These are phyloP conservation scores for Lanmaoa rubissima DNA, from an alignment of 768 basidiomycete species.

Conservation along the genomic window DNA sequence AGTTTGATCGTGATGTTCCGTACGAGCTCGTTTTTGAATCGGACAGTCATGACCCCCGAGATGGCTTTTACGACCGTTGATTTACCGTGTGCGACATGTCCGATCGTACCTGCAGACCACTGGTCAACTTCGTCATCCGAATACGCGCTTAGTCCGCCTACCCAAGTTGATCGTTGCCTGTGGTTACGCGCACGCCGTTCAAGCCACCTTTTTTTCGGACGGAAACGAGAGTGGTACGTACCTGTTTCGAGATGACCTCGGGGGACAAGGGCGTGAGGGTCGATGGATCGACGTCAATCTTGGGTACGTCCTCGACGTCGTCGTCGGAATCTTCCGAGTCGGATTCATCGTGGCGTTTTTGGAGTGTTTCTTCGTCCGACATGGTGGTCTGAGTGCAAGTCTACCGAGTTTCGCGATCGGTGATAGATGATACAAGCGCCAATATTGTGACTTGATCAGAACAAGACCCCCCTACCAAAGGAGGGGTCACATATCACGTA, in stretches of 20 bases:
- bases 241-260: slow-evolving; percentile 90
- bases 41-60: slow-evolving; percentile 95
- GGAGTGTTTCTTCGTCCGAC: slow-evolving; percentile 66
- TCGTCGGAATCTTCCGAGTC: slow-evolving; percentile 70
- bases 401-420: slow-evolving; percentile 10
- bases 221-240: slow-evolving; percentile 34
- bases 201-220: background rate
- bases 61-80: slow-evolving; percentile 98
- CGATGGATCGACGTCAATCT: slow-evolving; percentile 75
- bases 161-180: slow-evolving; percentile 95
- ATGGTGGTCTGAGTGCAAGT: slow-evolving; percentile 36
- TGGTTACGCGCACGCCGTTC: slow-evolving; percentile 11
- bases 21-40: slow-evolving; percentile 99
- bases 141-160: slow-evolving; percentile 27
- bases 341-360: slow-evolving; percentile 64
- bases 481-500: slow-evolving; percentile 13
- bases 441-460: slow-evolving; percentile 12
- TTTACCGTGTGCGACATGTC: slow-evolving; percentile 98
- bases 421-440: slow-evolving; percentile 6
- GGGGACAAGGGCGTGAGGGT: slow-evolving; percentile 87
- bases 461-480: slow-evolving; percentile 3
- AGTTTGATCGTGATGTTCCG: slow-evolving; percentile 99
- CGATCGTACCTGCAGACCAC: slow-evolving; percentile 78
- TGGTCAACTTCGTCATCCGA: background rate
- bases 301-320: slow-evolving; percentile 51